Base-by-base conservation (phyloP, 2,329 filamentous ascomycete species). In the Fusarium humuli region DNA sequence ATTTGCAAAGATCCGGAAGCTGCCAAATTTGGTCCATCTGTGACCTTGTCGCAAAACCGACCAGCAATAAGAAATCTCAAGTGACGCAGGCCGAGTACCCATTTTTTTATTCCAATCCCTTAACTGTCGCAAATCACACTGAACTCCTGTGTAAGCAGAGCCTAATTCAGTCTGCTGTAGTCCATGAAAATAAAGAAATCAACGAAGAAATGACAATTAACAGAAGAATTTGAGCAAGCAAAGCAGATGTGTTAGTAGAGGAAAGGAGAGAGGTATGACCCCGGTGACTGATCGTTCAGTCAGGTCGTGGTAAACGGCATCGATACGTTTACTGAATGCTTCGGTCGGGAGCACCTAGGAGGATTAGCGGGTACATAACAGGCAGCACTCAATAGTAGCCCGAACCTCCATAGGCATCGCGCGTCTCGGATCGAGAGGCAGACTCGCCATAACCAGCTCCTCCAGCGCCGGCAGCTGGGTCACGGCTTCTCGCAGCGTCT, bases 351-450 rank as follows among this genome's bases (percentile, higher is more conserved):
- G 69, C 69, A 42, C 79, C 78, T 80, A 42, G 16, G 42, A 57
- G 47, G 34, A 72, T 81, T 76, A 81, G 77, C 73, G 61, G 37
- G 52, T 65, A 67, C 52, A 70, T 71, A 41, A 27, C 37, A 55
- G 23, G 57, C 58, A 62, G 67, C 61, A 68, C 34, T 69, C 57
- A 67, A 58, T 71, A 66, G 57, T 74, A 66, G 53, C 57, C 68
- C 79, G 74, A 80, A 83, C 81, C 82, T 81, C 79, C 80, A 68
- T 84, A 84, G 57, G 80, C 71, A 68, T 84, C 82, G 23, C 83
- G 81, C 32, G 79, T 77, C 71, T 84, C 82, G 41, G 81, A 79
- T 61, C 83, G 81, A 58, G 82, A 77, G 52, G 80, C 77, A 49
- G 78, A 76, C n/a, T 83, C 82, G 70, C 78, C 74, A 65, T 84